Conservation (phyloP, 306 rosid species). For the Vigna mungo region DNA sequence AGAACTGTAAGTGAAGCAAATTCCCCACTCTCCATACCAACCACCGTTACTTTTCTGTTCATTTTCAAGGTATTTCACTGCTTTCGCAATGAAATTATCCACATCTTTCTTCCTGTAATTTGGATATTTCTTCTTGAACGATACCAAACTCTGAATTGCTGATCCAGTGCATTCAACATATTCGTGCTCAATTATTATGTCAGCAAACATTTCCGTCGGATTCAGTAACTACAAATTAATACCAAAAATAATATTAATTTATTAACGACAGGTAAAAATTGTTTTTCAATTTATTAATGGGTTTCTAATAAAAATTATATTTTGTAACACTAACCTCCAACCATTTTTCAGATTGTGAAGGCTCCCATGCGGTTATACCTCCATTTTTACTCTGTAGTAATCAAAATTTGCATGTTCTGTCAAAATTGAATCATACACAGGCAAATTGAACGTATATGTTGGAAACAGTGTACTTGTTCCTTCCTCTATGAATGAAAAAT, state of each 20-base stretch:
- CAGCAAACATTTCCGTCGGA: conserved; percentile 45
- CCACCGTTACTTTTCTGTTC: conserved; percentile 42
- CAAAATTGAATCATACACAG: too few relatives aligned
- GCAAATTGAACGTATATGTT: too few relatives aligned
- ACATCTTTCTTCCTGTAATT: conserved; percentile 40
- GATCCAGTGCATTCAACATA: conserved; percentile 55
- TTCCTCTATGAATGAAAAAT: too few relatives aligned
- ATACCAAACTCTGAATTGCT: conserved; percentile 41
- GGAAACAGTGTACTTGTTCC: too few relatives aligned
- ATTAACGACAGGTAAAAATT: too few relatives aligned
- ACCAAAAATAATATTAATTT: too few relatives aligned
- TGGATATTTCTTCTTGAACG: conserved; percentile 44
- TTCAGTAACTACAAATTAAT: conserved; percentile 34
- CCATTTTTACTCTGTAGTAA: conserved; percentile 64
- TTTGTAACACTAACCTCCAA: conserved; percentile 6
- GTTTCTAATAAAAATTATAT: too few relatives aligned
- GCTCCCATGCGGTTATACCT: conserved; percentile 73
- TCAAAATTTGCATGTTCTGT: too few relatives aligned
- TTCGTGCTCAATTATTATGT: conserved; percentile 44
- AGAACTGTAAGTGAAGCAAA: conserved; percentile 56
- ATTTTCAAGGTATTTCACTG: conserved; percentile 35
- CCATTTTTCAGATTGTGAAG: conserved; percentile 57
- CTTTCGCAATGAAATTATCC: conserved; percentile 37
- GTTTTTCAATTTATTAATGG: too few relatives aligned
- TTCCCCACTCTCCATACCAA: conserved; percentile 56